Conservation (phyloP, 2,329 filamentous ascomycete species). For the Stagonosporopsis rhizophila region DNA sequence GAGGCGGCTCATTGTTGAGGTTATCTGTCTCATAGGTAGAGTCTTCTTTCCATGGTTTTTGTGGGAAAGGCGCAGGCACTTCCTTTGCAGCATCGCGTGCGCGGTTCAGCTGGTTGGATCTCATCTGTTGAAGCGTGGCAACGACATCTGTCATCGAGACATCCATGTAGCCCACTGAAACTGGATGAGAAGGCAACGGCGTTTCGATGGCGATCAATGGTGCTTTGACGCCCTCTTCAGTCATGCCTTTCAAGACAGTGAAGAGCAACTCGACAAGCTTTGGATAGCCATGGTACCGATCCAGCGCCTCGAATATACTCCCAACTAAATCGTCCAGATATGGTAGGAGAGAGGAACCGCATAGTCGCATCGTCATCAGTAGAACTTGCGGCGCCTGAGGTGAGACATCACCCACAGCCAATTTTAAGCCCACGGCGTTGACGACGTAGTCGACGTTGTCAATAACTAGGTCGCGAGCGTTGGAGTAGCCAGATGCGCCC, state of each 20-base stretch:
- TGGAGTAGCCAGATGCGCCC: slow-evolving; percentile 73
- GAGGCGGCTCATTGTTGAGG: slow-evolving; percentile 36
- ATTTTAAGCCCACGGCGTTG: slow-evolving; percentile 85
- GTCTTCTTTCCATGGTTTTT: slow-evolving; percentile 45
- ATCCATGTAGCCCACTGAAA: slow-evolving; percentile 7
- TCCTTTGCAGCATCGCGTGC: slow-evolving; percentile 35
- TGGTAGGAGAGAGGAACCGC: slow-evolving; percentile 80
- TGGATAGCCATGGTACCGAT: slow-evolving; percentile 93
- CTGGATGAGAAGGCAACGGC: background rate
- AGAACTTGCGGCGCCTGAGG: slow-evolving; percentile 90
- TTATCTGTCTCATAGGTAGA: slow-evolving; percentile 44
- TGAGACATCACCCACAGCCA: slow-evolving; percentile 91
- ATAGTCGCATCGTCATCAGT: slow-evolving; percentile 90
- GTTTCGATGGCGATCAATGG: slow-evolving; percentile 55
- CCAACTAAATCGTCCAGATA: slow-evolving; percentile 91
- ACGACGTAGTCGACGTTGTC: slow-evolving; percentile 96
- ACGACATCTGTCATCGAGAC: slow-evolving; percentile 30
- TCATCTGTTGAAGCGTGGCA: slow-evolving; percentile 45
- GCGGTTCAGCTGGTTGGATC: slow-evolving; percentile 35
- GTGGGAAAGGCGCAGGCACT: slow-evolving; percentile 33
- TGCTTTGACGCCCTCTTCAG: slow-evolving; percentile 76
- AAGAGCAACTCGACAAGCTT: slow-evolving; percentile 86
- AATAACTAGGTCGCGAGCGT: slow-evolving; percentile 80
- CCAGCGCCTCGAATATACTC: slow-evolving; percentile 90
- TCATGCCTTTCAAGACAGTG: slow-evolving; percentile 79